Evolutionary conservation across 208 protist species (phyloP).

Genomic region (Tritrichomonas foetus): DNA sequence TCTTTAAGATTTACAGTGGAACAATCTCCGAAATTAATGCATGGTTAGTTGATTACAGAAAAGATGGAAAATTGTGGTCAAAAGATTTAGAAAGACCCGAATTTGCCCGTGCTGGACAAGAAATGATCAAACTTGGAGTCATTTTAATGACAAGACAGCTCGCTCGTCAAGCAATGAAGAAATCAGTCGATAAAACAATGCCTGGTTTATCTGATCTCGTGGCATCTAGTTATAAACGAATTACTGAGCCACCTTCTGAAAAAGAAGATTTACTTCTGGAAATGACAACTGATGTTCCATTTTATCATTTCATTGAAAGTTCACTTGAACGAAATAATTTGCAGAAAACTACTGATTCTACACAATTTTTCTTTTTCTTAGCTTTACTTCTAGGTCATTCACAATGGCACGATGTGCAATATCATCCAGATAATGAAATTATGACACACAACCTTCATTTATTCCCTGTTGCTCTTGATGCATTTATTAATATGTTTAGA

Average conservation of each 20-base stretch:
- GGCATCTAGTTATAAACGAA: neutral
- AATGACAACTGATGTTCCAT: neutral
- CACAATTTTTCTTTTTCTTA: constrained; percentile 19
- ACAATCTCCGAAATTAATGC: neutral
- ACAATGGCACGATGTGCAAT: neutral
- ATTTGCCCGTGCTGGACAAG: neutral
- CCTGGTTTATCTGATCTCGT: neutral
- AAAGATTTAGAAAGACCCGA: neutral
- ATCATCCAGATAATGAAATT: neutral
- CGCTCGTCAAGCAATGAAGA: neutral
- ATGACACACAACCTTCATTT: neutral
- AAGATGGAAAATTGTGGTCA: neutral
- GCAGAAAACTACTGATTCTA: neutral
- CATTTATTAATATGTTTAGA: neutral
- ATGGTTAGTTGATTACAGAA: neutral
- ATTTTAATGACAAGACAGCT: neutral
- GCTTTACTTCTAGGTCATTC: neutral
- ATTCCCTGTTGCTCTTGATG: neutral
- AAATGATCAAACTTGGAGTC: neutral
- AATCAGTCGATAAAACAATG: neutral
- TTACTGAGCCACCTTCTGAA: too few species aligned
- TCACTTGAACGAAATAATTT: neutral
- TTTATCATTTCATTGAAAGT: neutral
- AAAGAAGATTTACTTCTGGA: neutral
- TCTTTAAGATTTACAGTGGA: neutral